Conservation (phyloP, 2,329 filamentous ascomycete species). For the Arthrobotrys entomopaga region DNA sequence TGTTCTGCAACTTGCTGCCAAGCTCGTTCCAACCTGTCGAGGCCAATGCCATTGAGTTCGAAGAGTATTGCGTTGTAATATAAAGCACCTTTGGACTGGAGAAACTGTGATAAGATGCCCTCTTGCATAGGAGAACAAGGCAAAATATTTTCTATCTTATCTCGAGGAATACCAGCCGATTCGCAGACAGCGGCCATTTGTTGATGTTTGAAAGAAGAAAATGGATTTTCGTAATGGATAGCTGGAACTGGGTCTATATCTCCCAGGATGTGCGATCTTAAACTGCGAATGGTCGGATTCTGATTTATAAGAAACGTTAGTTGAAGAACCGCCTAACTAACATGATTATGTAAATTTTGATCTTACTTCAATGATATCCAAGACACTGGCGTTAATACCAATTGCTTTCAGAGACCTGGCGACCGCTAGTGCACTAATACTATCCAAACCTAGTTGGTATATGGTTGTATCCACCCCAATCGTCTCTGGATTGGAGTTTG, state of each 20-base stretch:
- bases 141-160: conserved; percentile 69
- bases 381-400: conserved; percentile 71
- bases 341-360: too few species aligned
- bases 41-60: conserved; percentile 64
- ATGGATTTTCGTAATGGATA: conserved; percentile 26
- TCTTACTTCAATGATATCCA: conserved; percentile 76
- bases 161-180: conserved; percentile 59
- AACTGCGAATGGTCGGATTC: conserved; percentile 43
- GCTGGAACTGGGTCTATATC: conserved; percentile 44
- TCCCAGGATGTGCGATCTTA: conserved; percentile 30
- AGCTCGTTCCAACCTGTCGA: conserved; percentile 66
- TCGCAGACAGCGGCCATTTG: conserved; percentile 59
- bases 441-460: conserved; percentile 88
- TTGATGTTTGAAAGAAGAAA: conserved; percentile 50
- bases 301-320: conserved; percentile 3
- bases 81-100: conserved; percentile 72
- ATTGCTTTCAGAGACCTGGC: conserved; percentile 73
- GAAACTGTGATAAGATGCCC: conserved; percentile 80
- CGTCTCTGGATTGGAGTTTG: conserved; percentile 65
- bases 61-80: conserved; percentile 81
- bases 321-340: conserved; percentile 2
- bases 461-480: conserved; percentile 76
- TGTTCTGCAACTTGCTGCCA: conserved; percentile 69
- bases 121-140: conserved; percentile 84
- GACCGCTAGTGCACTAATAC: conserved; percentile 84